phyloP scores from a whole-genome alignment of 192 early-diverging fungal species.

The Spinellus fusiger region DNA sequence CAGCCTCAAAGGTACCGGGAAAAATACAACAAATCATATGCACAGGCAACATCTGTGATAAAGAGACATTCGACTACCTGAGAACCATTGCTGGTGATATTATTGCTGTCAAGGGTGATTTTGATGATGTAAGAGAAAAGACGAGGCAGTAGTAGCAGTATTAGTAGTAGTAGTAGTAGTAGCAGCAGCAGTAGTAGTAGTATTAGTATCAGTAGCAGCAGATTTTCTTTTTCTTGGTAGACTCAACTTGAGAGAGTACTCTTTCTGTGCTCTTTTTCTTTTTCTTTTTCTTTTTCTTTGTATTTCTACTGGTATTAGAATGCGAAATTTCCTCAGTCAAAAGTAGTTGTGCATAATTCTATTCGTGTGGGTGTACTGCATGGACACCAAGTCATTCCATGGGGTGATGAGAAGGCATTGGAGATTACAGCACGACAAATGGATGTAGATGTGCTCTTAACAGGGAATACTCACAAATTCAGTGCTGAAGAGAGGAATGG shows the following conservation, averaged over 20 bases:
- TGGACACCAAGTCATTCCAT: slow-evolving; percentile 84
- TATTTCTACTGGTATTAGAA: slow-evolving; percentile 25
- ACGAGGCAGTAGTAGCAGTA: neutral
- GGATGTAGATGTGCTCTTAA: slow-evolving; percentile 87
- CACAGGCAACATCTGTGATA: slow-evolving; percentile 84
- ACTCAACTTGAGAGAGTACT: neutral
- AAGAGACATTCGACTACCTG: slow-evolving; percentile 84
- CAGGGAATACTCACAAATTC: slow-evolving; percentile 86
- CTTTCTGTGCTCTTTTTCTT: slow-evolving; percentile 1
- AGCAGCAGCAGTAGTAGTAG: no score
- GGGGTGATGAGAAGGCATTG: slow-evolving; percentile 68
- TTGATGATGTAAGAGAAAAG: slow-evolving; percentile 58
- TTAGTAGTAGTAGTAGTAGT: no score
- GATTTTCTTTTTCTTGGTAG: no score
- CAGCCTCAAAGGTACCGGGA: slow-evolving; percentile 62
- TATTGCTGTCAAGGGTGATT: slow-evolving; percentile 75
- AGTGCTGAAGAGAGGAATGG: slow-evolving; percentile 90
- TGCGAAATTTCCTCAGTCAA: slow-evolving; percentile 53
- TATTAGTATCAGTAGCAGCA: no score
- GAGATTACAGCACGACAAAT: slow-evolving; percentile 78
- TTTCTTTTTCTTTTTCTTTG: neutral
- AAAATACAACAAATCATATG: slow-evolving; percentile 95
- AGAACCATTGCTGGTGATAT: slow-evolving; percentile 74
- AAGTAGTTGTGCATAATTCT: slow-evolving; percentile 54
- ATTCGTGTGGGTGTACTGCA: slow-evolving; percentile 74